Evolutionary conservation across 352 stramenopile species (phyloP), one percentile per base, ranked within the genome.

Genomic region (Saprolegnia parasitica): DNA sequence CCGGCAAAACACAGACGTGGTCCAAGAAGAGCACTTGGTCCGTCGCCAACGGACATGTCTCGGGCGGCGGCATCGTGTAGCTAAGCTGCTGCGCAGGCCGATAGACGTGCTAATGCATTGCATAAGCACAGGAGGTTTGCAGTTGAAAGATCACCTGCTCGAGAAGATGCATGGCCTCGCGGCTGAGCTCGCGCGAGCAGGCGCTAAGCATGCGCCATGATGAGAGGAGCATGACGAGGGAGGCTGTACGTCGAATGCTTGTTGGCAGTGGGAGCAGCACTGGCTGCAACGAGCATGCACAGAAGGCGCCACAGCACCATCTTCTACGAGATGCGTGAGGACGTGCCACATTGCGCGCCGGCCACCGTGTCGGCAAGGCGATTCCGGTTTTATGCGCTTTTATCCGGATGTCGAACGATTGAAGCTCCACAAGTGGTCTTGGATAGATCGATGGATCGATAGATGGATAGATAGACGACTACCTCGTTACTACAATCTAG

Each of bases 101-200:
- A 20, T 49, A 70, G 5, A 70, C 63, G 26, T 70, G 54, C 63
- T 70, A 47, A 16, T 4, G 20, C n/a, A 13, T n/a, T 18, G 46
- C 32, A 60, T 68, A 24, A 56, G 39, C 10, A 61, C 46, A 37
- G 0, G 18, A 5, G 9, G 50, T 5, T 29, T 23, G n/a, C 29
- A 46, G n/a, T 21, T 24, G 21, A 46, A 39, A 32, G 29, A 4
- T 50, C 61, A 70, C 63, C 1, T 62, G 26, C 11, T 70, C 42
- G 35, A 70, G 35, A 45, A 70, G 40, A 1, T 61, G 54, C 63
- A 70, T 70, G 50, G 63, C 63, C 29, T 70, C 63, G n/a, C 63
- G 63, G 35, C 63, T 70, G n/a, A 70, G 35, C 42, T 70, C 42
- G 4, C 63, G 32, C 4, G 63, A 61, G 47, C 63, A 70, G 11